A percentile compares a stretch with the other conserved stretches of the same genome.
These are phyloP conservation scores for Suillus subalutaceus DNA, from an alignment of 768 basidiomycete species.

Conservation along the genomic window DNA sequence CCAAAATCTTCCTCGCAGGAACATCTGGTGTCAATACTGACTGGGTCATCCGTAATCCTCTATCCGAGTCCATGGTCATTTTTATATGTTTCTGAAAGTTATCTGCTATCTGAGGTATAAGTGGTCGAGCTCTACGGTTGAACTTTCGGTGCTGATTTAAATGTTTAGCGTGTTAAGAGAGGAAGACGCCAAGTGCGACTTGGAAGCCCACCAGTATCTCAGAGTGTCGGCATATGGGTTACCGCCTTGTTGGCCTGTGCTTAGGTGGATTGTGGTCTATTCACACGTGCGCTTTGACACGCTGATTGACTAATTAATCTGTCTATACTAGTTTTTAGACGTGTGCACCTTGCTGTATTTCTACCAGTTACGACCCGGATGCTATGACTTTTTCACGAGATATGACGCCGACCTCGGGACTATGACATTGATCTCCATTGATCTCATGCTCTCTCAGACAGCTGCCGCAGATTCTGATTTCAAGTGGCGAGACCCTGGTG, in stretches of 20 bases:
- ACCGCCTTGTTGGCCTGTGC: background rate
- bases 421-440: conserved; percentile 43
- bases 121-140: background rate
- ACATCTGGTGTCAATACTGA: background rate
- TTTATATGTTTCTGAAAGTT: background rate
- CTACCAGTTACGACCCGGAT: background rate
- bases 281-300: background rate
- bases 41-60: background rate
- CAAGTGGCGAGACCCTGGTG: conserved; percentile 17
- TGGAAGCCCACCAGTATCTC: background rate
- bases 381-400: background rate
- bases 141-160: background rate
- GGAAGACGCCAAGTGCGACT: background rate
- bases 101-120: background rate
- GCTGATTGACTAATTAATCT: background rate
- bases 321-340: background rate
- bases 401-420: background rate
- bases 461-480: conserved; percentile 27
- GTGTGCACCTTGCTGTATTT: background rate
- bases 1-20: no score
- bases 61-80: background rate
- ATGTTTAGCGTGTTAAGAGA: background rate
- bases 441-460: conserved; percentile 60
- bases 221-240: background rate
- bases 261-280: background rate